Evolutionary conservation across 352 stramenopile genomes (phyloP), one percentile per base, ranked within the genome.

Genomic region (Globisporangium parvum): DNA sequence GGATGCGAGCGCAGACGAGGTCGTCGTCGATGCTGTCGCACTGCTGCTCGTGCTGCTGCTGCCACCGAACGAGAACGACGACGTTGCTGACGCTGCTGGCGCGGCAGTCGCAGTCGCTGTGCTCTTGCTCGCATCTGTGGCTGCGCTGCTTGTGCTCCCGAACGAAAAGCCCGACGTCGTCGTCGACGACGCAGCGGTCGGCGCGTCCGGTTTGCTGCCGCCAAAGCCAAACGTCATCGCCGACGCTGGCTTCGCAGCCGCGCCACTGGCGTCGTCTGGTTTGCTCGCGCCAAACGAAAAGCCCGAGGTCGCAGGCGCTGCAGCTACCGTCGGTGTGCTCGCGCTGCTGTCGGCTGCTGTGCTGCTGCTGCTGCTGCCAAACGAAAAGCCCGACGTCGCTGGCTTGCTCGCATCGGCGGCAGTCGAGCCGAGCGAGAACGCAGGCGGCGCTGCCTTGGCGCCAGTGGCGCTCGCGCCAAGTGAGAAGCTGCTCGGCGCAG

Each of bases 11-110:
- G 65, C 46, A 26, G 59, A 26, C 6, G 78, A 63, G 2, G 57
- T 65, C 3, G 64, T 48, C 0, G 71, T 37, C 41, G 70, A n/a
- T n/a, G n/a, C 62, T 1, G 64, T 63, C 52, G 67, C 55, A 0
- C 62, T 60, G 46, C 26, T 58, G 41, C 23, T 42, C 28, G 37
- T n/a, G 33, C 20, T 51, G 45, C 28, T 62, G 39, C 23, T 57
- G 37, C 4, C 14, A 35, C 49, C 48, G 12, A 51, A 26, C 12
- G 45, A 48, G 39, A 60, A 60, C 12, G 54, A 52, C 18, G 47
- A 60, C 1, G 63, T 53, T 2, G 51, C 52, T n/a, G 57, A 41
- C 1, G 53, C 44, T 0, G 55, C 24, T 55, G 55, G n/a, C n/a
- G n/a, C n/a, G n/a, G n/a, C n/a, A n/a, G n/a, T n/a, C n/a, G n/a